Evolutionary conservation across 2,329 filamentous ascomycete species (phyloP).

Genomic region (Helotiales sp.): DNA sequence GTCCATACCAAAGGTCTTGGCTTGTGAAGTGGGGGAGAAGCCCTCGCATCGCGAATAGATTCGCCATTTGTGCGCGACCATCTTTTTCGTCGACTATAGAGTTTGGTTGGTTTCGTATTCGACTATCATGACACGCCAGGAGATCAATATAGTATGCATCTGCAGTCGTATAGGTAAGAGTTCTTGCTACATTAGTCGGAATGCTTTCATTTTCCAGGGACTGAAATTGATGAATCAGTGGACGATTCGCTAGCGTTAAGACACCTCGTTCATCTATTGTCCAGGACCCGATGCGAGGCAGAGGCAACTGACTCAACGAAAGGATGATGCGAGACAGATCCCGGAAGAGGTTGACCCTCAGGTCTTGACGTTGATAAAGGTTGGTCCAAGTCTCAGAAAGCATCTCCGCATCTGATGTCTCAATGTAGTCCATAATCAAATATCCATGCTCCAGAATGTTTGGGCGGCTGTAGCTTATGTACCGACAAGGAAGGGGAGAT

Average conservation of each 20-base stretch:
- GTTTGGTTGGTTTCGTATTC: slow-evolving; percentile 45
- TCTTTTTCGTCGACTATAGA: slow-evolving; percentile 40
- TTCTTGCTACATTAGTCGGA: slow-evolving; percentile 43
- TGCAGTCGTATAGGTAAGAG: slow-evolving; percentile 41
- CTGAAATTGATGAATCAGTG: slow-evolving; percentile 43
- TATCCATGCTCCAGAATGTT: slow-evolving; percentile 37
- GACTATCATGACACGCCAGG: slow-evolving; percentile 44
- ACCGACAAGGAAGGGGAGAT: slow-evolving; percentile 34
- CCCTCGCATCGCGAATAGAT: slow-evolving; percentile 41
- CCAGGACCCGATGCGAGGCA: slow-evolving; percentile 45
- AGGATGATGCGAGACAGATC: slow-evolving; percentile 39
- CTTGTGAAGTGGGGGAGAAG: slow-evolving; percentile 35
- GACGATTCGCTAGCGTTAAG: slow-evolving; percentile 45
- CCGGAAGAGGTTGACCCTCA: slow-evolving; percentile 35
- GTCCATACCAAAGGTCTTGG: slow-evolving; percentile 39
- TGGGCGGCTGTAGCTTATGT: slow-evolving; percentile 28
- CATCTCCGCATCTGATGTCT: slow-evolving; percentile 36
- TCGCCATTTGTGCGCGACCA: slow-evolving; percentile 42
- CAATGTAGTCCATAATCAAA: slow-evolving; percentile 42
- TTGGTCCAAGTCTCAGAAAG: slow-evolving; percentile 41
- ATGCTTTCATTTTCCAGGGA: slow-evolving; percentile 45
- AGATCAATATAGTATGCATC: slow-evolving; percentile 43
- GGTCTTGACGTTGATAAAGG: slow-evolving; percentile 28
- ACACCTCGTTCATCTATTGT: slow-evolving; percentile 40
- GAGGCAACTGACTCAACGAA: slow-evolving; percentile 33